Conservation (phyloP, 495 filamentous ascomycete species). For the Durotheca rogersii region DNA sequence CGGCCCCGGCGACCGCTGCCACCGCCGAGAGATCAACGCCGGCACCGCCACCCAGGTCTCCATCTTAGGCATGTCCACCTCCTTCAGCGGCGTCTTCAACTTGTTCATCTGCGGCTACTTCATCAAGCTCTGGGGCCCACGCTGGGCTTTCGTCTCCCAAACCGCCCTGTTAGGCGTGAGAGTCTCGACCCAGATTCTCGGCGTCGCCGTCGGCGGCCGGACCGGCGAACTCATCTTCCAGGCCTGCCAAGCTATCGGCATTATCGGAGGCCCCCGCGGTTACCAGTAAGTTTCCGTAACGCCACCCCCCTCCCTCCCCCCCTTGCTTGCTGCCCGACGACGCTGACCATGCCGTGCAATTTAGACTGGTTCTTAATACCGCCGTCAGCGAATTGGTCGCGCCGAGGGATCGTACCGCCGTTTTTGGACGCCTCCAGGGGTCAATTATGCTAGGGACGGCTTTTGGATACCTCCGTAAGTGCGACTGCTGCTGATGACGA, state of each 20-base stretch:
- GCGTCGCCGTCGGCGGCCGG: constrained; percentile 50
- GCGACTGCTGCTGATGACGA: neutral
- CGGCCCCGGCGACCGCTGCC: constrained; percentile 46
- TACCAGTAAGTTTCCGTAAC: constrained; percentile 44
- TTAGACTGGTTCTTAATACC: constrained; percentile 53
- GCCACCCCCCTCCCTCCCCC: neutral
- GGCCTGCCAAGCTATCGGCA: constrained; percentile 52
- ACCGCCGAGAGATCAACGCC: constrained; percentile 52
- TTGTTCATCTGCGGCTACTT: constrained; percentile 59
- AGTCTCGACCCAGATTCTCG: constrained; percentile 55
- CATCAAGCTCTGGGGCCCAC: constrained; percentile 56
- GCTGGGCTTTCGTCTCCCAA: constrained; percentile 51
- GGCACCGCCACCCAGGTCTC: constrained; percentile 55
- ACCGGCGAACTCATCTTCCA: constrained; percentile 58
- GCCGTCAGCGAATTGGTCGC: constrained; percentile 52
- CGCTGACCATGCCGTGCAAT: constrained; percentile 7
- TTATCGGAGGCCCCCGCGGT: constrained; percentile 57
- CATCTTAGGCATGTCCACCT: constrained; percentile 52
- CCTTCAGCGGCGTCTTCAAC: constrained; percentile 54
- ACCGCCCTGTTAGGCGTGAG: constrained; percentile 54
- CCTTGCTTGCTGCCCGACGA: neutral
- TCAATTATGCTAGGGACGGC: constrained; percentile 57
- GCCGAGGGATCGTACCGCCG: constrained; percentile 50
- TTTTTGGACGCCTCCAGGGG: constrained; percentile 56
- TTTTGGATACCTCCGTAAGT: constrained; percentile 51